Percentiles rank a stretch among this genome's conserved stretches.
These are phyloP conservation scores for Aureobasidium vineae DNA, from an alignment of 2,329 filamentous ascomycete genomes.

Conservation along the genomic window DNA sequence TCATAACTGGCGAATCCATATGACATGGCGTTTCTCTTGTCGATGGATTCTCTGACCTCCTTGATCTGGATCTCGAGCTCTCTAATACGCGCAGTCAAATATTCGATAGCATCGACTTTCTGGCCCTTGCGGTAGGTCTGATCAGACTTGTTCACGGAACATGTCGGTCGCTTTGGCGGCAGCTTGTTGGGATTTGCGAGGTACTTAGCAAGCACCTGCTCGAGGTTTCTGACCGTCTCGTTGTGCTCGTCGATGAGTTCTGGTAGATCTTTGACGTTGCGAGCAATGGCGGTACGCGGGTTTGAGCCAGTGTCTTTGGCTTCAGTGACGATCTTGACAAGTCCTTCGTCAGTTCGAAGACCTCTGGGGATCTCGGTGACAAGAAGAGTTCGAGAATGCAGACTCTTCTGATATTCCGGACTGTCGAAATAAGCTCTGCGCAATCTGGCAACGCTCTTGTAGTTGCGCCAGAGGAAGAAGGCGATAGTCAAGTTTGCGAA, in stretches of 20 bases:
- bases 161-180: constrained; percentile 72
- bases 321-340: constrained; percentile 77
- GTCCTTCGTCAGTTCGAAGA: constrained; percentile 79
- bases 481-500: constrained; percentile 72
- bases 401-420: constrained; percentile 80
- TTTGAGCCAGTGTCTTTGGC: constrained; percentile 75
- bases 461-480: constrained; percentile 88
- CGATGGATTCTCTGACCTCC: constrained; percentile 74
- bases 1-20: constrained; percentile 96
- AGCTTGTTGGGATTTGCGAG: constrained; percentile 81
- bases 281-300: constrained; percentile 76
- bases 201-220: constrained; percentile 82
- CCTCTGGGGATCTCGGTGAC: constrained; percentile 79
- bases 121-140: constrained; percentile 65
- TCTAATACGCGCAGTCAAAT: constrained; percentile 80
- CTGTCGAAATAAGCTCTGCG: constrained; percentile 79
- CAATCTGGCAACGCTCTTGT: constrained; percentile 67
- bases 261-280: constrained; percentile 89
- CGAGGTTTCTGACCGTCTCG: constrained; percentile 74
- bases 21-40: constrained; percentile 81
- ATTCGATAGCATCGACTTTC: constrained; percentile 92
- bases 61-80: constrained; percentile 81
- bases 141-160: constrained; percentile 78
- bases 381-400: constrained; percentile 69
- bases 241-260: constrained; percentile 82